phyloP scores from a whole-genome alignment of 2,329 filamentous ascomycete genomes.

The Hymenoscyphus albidus region DNA sequence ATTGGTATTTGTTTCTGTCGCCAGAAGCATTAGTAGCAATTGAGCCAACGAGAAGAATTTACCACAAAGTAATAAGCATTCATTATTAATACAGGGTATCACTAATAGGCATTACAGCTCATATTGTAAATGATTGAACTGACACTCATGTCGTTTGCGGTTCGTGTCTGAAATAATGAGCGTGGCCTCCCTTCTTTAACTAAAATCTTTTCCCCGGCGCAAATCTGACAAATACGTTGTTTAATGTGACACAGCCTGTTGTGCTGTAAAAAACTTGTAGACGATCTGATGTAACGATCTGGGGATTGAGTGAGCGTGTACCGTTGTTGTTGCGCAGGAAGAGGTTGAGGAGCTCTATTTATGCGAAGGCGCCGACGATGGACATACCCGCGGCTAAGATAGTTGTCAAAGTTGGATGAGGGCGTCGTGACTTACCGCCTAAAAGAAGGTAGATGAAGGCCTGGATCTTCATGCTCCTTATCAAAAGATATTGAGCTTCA shows the following conservation, averaged over 20 bases:
- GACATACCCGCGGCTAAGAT: constrained; percentile 14
- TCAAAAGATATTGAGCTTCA: constrained; percentile 52
- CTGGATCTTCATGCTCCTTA: constrained; percentile 43
- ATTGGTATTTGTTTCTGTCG: not conserved
- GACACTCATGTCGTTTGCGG: not conserved
- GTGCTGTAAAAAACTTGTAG: not conserved
- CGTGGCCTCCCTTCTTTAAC: not conserved
- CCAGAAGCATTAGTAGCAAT: not conserved
- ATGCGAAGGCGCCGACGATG: constrained; percentile 16
- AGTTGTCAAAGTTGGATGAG: not conserved
- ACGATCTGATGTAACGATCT: not conserved
- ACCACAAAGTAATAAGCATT: not conserved
- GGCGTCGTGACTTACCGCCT: constrained; percentile 10
- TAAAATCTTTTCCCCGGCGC: not conserved
- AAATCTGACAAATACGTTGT: not conserved
- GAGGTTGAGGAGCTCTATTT: not conserved
- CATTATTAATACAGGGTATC: constrained; percentile 1
- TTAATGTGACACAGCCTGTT: not conserved
- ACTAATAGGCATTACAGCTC: not conserved
- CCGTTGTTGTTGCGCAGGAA: not conserved
- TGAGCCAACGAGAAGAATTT: not conserved
- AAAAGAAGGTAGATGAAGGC: constrained; percentile 17
- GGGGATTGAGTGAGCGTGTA: not conserved
- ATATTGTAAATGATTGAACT: not conserved
- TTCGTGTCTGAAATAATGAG: not conserved